These are phyloP conservation scores for Asclepias syriaca DNA, from an alignment of 257 asterid genomes.

Conservation along the genomic window DNA sequence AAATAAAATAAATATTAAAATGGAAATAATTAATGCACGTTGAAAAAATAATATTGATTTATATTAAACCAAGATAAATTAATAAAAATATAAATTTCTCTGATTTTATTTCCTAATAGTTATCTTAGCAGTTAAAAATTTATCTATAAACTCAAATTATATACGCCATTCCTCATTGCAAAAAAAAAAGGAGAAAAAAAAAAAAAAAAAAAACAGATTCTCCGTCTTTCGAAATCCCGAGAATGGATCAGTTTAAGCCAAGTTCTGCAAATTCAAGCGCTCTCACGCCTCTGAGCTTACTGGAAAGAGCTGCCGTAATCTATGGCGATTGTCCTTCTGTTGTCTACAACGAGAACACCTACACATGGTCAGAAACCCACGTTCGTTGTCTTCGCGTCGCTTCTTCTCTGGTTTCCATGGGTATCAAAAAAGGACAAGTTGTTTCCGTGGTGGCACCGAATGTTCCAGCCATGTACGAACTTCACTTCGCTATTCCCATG, in stretches of 20 bases:
- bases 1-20: too few relatives aligned
- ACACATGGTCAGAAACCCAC: slow-evolving; percentile 61
- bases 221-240: not conserved
- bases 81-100: too few relatives aligned
- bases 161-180: too few relatives aligned
- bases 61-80: too few relatives aligned
- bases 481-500: slow-evolving; percentile 73
- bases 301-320: slow-evolving; percentile 53
- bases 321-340: slow-evolving; percentile 58
- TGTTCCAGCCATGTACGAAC: slow-evolving; percentile 76
- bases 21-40: too few relatives aligned
- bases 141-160: too few relatives aligned
- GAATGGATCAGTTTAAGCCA: slow-evolving; percentile 24
- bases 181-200: too few relatives aligned
- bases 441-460: slow-evolving; percentile 68
- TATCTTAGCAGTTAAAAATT: too few relatives aligned
- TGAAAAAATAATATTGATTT: too few relatives aligned
- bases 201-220: too few relatives aligned
- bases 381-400: slow-evolving; percentile 47
- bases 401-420: slow-evolving; percentile 44
- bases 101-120: too few relatives aligned
- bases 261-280: slow-evolving; percentile 46
- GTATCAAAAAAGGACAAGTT: slow-evolving; percentile 48
- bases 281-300: slow-evolving; percentile 49
- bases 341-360: slow-evolving; percentile 32